Evolutionary conservation across 768 basidiomycete species (phyloP).

Genomic region (Tremella yokohamensis): DNA sequence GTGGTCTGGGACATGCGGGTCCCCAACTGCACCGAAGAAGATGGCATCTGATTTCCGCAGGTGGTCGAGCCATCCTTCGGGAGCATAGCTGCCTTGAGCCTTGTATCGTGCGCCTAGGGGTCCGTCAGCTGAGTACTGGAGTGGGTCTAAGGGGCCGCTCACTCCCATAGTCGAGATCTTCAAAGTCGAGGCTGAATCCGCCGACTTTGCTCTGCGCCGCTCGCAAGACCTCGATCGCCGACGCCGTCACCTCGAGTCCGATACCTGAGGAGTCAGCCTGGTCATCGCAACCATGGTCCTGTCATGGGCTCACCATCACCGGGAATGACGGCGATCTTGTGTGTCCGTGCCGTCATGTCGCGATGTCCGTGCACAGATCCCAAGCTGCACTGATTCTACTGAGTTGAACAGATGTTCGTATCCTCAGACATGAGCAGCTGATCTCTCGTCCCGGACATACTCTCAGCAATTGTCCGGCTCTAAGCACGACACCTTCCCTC

Average conservation of each 20-base stretch:
- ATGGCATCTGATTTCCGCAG: slow-evolving; percentile 44
- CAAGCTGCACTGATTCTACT: no score
- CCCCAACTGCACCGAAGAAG: slow-evolving; percentile 57
- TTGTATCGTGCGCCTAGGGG: slow-evolving; percentile 48
- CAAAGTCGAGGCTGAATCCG: slow-evolving; percentile 55
- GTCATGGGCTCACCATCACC: slow-evolving; percentile 49
- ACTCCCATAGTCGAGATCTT: slow-evolving; percentile 53
- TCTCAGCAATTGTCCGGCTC: no score
- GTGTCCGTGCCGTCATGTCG: slow-evolving; percentile 5
- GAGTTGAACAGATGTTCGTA: no score
- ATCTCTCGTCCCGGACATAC: no score
- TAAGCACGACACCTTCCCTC: no score
- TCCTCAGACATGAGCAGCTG: no score
- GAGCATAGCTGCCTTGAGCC: slow-evolving; percentile 56
- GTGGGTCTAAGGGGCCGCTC: slow-evolving; percentile 49
- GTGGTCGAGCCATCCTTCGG: slow-evolving; percentile 45
- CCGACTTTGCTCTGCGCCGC: slow-evolving; percentile 32
- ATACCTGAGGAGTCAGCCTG: no score
- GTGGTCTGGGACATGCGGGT: slow-evolving; percentile 60
- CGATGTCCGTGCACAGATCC: no score
- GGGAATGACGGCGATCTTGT: slow-evolving; percentile 32
- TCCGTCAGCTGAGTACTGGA: slow-evolving; percentile 12
- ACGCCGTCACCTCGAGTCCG: slow-evolving; percentile 14
- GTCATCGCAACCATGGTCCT: no score
- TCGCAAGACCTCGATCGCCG: slow-evolving; percentile 6